These are phyloP conservation scores for Chlorella sp. DNA, from an alignment of 139 green algal genomes.

Conservation along the genomic window DNA sequence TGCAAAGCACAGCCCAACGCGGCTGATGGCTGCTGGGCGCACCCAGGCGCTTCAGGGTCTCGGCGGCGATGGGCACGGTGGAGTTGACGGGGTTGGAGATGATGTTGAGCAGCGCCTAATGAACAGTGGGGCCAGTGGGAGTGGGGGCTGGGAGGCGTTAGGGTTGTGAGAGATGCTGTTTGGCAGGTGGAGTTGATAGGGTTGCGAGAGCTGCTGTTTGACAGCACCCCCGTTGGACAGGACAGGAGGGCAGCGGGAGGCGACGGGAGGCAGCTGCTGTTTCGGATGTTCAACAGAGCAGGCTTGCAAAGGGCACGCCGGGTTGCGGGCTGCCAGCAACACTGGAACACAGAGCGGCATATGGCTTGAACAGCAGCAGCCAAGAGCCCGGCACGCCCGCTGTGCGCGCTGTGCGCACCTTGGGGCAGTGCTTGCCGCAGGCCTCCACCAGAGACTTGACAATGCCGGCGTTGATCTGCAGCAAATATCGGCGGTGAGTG, in stretches of 20 bases:
- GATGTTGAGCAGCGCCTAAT: slow-evolving; percentile 80
- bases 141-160: slow-evolving; percentile 59
- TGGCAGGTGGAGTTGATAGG: slow-evolving; percentile 93
- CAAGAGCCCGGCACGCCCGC: no score
- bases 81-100: slow-evolving; percentile 96
- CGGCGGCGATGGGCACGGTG: slow-evolving; percentile 90
- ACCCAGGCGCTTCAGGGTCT: slow-evolving; percentile 83
- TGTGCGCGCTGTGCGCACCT: slow-evolving; percentile 44
- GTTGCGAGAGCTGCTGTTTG: slow-evolving; percentile 93
- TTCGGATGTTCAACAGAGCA: no score
- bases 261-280: no score
- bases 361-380: no score
- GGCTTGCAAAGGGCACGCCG: no score
- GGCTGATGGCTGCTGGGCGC: no score
- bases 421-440: slow-evolving; percentile 91
- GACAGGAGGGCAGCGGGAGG: not conserved
- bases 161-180: slow-evolving; percentile 93
- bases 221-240: slow-evolving; percentile 58
- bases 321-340: no score
- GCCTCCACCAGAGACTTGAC: slow-evolving; percentile 90
- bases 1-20: no score
- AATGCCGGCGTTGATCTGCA: slow-evolving; percentile 86
- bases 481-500: no score
- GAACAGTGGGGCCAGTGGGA: not conserved
- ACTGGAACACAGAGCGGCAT: no score